These are phyloP conservation scores for Phytophthora syringae DNA, from an alignment of 352 stramenopile genomes.

Conservation along the genomic window DNA sequence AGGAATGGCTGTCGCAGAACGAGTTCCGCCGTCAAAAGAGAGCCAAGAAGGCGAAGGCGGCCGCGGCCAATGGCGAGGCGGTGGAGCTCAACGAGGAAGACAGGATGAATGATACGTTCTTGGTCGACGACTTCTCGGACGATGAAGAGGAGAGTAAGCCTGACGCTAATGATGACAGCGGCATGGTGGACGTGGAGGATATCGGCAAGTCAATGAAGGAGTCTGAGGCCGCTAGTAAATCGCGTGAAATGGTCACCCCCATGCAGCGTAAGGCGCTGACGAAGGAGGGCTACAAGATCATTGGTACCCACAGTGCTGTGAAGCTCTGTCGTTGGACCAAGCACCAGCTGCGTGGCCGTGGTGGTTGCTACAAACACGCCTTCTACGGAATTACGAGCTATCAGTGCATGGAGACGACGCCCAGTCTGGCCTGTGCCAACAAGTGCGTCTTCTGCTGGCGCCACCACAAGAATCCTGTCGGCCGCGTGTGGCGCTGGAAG, in stretches of 20 bases:
- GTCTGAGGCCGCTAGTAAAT: conserved; percentile 67
- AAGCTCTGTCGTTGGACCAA: conserved; percentile 99
- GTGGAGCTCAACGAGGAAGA: conserved; percentile 85
- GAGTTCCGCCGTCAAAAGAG: conserved; percentile 88
- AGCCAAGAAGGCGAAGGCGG: conserved; percentile 63
- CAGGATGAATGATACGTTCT: conserved; percentile 85
- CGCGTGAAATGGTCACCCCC: conserved; percentile 95
- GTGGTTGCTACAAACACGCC: conserved; percentile 99
- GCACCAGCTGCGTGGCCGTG: conserved; percentile 96
- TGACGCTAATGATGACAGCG: conserved; percentile 43
- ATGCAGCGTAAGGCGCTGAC: conserved; percentile 94
- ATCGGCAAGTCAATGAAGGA: conserved; percentile 89
- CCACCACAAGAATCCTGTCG: conserved; percentile 99
- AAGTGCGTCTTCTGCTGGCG: conserved; percentile 99
- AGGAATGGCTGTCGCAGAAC: conserved; percentile 80
- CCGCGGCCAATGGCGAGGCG: conserved; percentile 55
- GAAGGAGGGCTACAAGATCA: conserved; percentile 99
- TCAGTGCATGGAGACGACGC: conserved; percentile 99
- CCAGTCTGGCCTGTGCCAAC: conserved; percentile 97
- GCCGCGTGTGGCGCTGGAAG: conserved; percentile 98
- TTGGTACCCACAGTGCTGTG: conserved; percentile 97
- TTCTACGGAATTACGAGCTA: conserved; percentile 99
- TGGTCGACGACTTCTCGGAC: conserved; percentile 75
- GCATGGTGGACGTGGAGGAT: conserved; percentile 88
- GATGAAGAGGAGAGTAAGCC: conserved; percentile 57